Conservation (phyloP, 495 filamentous ascomycete genomes). For the Neurospora discreta region DNA sequence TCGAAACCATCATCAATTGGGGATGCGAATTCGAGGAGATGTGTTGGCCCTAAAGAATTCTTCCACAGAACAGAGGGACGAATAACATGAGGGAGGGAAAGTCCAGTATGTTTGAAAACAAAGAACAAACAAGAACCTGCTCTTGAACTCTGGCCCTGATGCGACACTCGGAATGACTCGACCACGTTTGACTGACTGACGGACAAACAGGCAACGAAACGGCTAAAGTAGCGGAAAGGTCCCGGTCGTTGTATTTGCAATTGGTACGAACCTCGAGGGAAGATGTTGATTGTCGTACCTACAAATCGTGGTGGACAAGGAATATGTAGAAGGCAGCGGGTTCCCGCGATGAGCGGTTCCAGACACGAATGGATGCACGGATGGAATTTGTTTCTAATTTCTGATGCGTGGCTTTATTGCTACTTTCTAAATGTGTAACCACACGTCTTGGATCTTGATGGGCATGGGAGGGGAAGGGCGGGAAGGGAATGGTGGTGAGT, state of each 20-base stretch:
- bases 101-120: not conserved
- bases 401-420: not conserved
- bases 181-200: too few species aligned
- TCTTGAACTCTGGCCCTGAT: too few species aligned
- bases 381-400: not conserved
- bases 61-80: not conserved
- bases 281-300: not conserved
- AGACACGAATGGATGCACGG: not conserved
- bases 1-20: too few species aligned
- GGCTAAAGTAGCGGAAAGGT: not conserved
- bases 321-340: not conserved
- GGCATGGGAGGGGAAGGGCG: not conserved
- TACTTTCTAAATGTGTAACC: not conserved
- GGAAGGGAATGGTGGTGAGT: not conserved
- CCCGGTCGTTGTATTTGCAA: not conserved
- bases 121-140: too few species aligned
- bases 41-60: not conserved
- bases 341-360: not conserved
- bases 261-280: too few species aligned
- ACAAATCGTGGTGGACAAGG: not conserved
- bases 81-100: not conserved
- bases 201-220: too few species aligned
- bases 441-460: not conserved
- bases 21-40: not conserved
- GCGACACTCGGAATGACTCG: not conserved